These are phyloP conservation scores for Nothophaeocryptopus gaeumannii DNA, from an alignment of 2,329 filamentous ascomycete genomes.

Conservation along the genomic window DNA sequence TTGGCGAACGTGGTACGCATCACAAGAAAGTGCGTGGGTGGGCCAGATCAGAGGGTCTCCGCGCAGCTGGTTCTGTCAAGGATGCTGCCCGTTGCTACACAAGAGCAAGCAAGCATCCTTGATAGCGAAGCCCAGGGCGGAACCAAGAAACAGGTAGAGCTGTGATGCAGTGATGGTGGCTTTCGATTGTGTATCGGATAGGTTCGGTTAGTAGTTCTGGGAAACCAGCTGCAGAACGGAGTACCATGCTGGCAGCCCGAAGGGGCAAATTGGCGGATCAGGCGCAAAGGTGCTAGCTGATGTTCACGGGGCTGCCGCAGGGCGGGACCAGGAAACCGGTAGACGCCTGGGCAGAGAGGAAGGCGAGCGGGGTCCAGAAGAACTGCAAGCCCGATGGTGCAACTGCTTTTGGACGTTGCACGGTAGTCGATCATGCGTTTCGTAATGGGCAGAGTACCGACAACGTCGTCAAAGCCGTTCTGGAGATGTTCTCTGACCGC, in stretches of 20 bases:
- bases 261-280: not conserved
- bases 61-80: slow-evolving; percentile 1
- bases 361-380: too few relatives aligned
- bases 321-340: not conserved
- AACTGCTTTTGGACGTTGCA: not conserved
- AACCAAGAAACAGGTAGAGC: not conserved
- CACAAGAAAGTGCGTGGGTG: too few relatives aligned
- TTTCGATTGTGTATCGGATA: not conserved
- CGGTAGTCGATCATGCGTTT: too few relatives aligned
- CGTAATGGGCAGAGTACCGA: too few relatives aligned
- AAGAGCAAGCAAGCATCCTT: not conserved
- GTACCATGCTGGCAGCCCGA: not conserved
- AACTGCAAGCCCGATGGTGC: not conserved
- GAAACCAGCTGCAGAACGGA: slow-evolving; percentile 8
- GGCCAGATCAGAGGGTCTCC: slow-evolving; percentile 6
- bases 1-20: not conserved
- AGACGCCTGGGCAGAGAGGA: too few relatives aligned
- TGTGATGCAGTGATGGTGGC: slow-evolving; percentile 5
- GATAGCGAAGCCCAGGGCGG: not conserved
- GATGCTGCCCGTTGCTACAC: slow-evolving; percentile 4
- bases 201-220: slow-evolving; percentile 2
- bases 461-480: too few relatives aligned
- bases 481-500: too few relatives aligned
- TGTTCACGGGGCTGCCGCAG: slow-evolving; percentile 4
- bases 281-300: not conserved